phyloP scores from a whole-genome alignment of 352 stramenopile species.

The Pythium sukuiense region DNA sequence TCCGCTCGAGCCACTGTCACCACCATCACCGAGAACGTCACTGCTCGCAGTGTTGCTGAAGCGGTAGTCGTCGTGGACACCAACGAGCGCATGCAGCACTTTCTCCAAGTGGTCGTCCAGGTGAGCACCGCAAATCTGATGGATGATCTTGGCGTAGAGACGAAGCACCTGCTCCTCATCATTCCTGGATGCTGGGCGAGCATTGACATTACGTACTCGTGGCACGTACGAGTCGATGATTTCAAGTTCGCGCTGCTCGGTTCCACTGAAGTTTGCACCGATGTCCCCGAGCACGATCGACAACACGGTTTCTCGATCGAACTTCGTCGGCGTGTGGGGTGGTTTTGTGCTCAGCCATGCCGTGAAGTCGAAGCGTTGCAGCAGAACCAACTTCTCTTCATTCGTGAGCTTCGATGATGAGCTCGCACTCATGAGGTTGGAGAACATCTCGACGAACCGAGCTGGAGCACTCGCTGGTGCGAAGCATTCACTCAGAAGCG shows the following conservation, averaged over 20 bases:
- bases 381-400: slow-evolving; percentile 70
- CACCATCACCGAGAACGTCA: not conserved
- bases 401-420: slow-evolving; percentile 62
- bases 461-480: slow-evolving; percentile 66
- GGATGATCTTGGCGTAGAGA: slow-evolving; percentile 71
- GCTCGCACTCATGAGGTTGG: slow-evolving; percentile 79
- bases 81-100: slow-evolving; percentile 75
- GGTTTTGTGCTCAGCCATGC: slow-evolving; percentile 66
- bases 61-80: slow-evolving; percentile 79
- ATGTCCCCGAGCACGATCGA: slow-evolving; percentile 80
- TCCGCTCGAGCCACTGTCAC: slow-evolving; percentile 11
- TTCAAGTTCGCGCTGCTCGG: not conserved
- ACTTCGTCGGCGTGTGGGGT: slow-evolving; percentile 53
- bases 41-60: slow-evolving; percentile 43
- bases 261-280: slow-evolving; percentile 28
- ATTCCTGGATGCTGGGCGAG: not conserved
- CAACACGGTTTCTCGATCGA: slow-evolving; percentile 81
- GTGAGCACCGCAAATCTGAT: slow-evolving; percentile 63
- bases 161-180: slow-evolving; percentile 51
- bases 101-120: slow-evolving; percentile 84
- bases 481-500: slow-evolving; percentile 81
- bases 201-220: not conserved
- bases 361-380: slow-evolving; percentile 78
- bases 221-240: not conserved
- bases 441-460: slow-evolving; percentile 88